A percentile compares a stretch with the other conserved stretches of the same genome.
Conservation (phyloP, 305 asterid species). For the Stenogyne calaminthoides region DNA sequence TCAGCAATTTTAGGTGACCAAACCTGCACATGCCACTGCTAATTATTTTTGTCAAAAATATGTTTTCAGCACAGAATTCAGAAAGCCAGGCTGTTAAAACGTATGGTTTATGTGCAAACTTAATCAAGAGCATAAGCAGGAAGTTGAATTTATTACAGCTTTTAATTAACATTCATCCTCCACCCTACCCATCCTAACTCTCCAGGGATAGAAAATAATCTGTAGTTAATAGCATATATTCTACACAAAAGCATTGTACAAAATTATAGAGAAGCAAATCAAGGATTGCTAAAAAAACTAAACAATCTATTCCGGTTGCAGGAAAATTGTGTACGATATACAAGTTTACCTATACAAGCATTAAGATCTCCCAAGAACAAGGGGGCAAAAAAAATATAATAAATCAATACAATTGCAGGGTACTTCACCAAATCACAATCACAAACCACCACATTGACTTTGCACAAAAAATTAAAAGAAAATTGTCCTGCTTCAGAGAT, state of each 20-base stretch:
- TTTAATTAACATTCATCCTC: neutral
- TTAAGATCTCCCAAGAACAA: neutral
- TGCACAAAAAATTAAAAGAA: neutral
- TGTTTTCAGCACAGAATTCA: neutral
- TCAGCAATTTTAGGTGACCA: neutral
- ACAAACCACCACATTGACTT: neutral
- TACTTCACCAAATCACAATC: neutral
- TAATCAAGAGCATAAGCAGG: neutral
- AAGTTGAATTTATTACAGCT: neutral
- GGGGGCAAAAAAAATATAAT: neutral
- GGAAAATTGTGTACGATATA: neutral
- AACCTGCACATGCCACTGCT: neutral
- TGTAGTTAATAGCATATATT: neutral
- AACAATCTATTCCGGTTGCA: neutral
- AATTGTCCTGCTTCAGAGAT: neutral
- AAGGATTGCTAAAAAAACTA: neutral
- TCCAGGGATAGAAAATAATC: neutral
- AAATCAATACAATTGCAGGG: neutral
- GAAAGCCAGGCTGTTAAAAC: neutral
- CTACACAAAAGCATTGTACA: neutral
- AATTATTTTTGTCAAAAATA: neutral
- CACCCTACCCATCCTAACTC: neutral
- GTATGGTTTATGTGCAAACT: neutral
- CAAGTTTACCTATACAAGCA: neutral
- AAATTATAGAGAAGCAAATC: neutral